Percentiles rank a stretch among this genome's conserved stretches.
phyloP scores from a whole-genome alignment of 192 early-diverging fungal species.

The Rhizoclosmatium sp. region DNA sequence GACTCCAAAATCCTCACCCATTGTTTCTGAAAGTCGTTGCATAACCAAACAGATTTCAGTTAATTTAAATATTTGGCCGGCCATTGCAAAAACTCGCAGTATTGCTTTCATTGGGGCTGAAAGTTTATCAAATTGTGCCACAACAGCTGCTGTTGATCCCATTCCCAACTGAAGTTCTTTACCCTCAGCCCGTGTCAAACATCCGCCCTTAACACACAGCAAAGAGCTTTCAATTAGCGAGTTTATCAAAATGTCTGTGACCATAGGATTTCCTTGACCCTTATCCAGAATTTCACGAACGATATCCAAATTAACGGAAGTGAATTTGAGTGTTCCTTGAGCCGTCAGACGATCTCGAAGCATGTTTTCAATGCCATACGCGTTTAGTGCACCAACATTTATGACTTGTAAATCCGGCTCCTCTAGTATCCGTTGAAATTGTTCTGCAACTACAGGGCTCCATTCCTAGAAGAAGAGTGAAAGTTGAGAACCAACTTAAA shows the following conservation, averaged over 20 bases:
- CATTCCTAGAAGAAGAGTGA: conserved; percentile 4
- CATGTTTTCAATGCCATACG: conserved; percentile 15
- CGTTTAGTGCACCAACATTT: not conserved
- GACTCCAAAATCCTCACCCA: not conserved
- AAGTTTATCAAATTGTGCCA: conserved; percentile 29
- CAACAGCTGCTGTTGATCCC: not conserved
- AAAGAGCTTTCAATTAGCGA: conserved; percentile 5
- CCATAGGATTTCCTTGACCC: conserved; percentile 27
- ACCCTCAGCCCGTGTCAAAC: not conserved
- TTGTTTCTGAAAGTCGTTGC: not conserved
- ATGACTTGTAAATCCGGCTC: not conserved
- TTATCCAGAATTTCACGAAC: conserved; percentile 19
- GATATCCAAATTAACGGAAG: conserved; percentile 7
- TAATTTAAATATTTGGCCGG: conserved; percentile 32
- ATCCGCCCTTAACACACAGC: not conserved
- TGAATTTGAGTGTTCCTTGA: not conserved
- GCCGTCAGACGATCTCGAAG: not conserved
- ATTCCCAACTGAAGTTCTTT: not conserved
- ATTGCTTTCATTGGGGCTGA: conserved; percentile 12
- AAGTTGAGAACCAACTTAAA: not conserved
- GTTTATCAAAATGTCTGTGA: conserved; percentile 1
- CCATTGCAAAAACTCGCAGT: conserved; percentile 7
- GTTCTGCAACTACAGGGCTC: not conserved
- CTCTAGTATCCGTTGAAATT: conserved; percentile 6
- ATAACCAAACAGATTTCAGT: not conserved